These are phyloP conservation scores for Oemleria cerasiformis DNA, from an alignment of 306 rosid species.

Conservation along the genomic window DNA sequence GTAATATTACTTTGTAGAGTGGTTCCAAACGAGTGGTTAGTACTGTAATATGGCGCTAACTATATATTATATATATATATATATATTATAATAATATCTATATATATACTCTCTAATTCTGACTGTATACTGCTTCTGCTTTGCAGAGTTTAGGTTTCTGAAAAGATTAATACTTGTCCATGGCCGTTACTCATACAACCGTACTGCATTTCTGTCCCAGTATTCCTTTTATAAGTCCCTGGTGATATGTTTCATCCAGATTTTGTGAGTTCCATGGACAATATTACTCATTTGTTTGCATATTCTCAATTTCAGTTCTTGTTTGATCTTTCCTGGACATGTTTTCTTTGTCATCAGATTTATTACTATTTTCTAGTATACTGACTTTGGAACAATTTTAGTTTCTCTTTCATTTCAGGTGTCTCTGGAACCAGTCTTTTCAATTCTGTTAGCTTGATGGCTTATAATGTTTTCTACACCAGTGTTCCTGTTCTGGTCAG, in stretches of 20 bases:
- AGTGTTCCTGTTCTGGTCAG: constrained; percentile 94
- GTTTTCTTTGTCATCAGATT: not conserved
- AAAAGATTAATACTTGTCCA: constrained; percentile 93
- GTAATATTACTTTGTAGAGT: too few relatives aligned
- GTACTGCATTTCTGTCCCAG: constrained; percentile 93
- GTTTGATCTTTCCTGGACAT: not conserved
- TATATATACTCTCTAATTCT: not conserved
- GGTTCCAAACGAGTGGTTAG: too few relatives aligned
- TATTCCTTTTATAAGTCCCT: constrained; percentile 97
- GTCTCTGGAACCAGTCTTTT: constrained; percentile 99
- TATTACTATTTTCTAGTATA: constrained; percentile 4
- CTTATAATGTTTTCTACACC: constrained; percentile 98
- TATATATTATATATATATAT: not conserved
- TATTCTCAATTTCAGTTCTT: constrained; percentile 7
- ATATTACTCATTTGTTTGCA: not conserved
- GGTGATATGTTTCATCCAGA: constrained; percentile 91
- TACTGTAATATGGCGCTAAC: too few relatives aligned
- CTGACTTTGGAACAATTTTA: constrained; percentile 56
- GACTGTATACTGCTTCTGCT: constrained; percentile 24
- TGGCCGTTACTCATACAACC: constrained; percentile 98
- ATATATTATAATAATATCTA: not conserved
- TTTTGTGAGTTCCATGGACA: constrained; percentile 61
- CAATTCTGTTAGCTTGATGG: constrained; percentile 99
- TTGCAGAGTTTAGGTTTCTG: constrained; percentile 90
- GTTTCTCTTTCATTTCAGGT: constrained; percentile 97